Percentiles rank a stretch among this genome's conserved stretches.
Evolutionary conservation across 441 rosid genomes (phyloP).

Genomic region (Adansonia madagascariensis): DNA sequence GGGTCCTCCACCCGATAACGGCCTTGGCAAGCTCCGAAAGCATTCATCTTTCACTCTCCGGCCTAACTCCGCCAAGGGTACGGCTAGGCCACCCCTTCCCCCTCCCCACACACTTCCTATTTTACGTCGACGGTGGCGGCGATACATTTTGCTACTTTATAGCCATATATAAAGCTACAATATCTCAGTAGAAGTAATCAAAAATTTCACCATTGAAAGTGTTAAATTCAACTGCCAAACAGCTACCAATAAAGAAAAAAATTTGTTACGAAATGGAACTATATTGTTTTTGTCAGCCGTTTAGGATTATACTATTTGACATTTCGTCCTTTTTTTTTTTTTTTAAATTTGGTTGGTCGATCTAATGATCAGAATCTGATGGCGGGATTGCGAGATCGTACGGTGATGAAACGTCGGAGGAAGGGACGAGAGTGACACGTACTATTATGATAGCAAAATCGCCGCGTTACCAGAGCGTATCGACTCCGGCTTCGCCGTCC

Average conservation of each 20-base stretch:
- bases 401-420: conserved; percentile 52
- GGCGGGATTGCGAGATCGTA: conserved; percentile 53
- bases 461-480: conserved; percentile 61
- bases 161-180: not conserved
- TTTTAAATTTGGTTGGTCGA: not conserved
- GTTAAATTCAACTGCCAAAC: not conserved
- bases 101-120: not conserved
- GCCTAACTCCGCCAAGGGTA: conserved; percentile 86
- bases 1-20: conserved; percentile 85
- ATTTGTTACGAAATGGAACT: not conserved
- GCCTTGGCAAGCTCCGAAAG: conserved; percentile 94
- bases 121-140: conserved; percentile 29
- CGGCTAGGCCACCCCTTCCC: conserved; percentile 26
- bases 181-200: not conserved
- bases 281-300: not conserved
- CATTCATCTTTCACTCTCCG: conserved; percentile 65
- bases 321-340: too few relatives aligned
- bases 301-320: not conserved
- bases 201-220: not conserved
- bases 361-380: conserved; percentile 47
- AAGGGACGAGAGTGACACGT: conserved; percentile 60
- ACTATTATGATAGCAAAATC: conserved; percentile 86
- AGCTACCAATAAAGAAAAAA: too few relatives aligned
- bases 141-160: not conserved
- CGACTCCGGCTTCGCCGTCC: conserved; percentile 84